Conservation (phyloP, 495 filamentous ascomycete genomes). For the Podospora pseudopauciseta region DNA sequence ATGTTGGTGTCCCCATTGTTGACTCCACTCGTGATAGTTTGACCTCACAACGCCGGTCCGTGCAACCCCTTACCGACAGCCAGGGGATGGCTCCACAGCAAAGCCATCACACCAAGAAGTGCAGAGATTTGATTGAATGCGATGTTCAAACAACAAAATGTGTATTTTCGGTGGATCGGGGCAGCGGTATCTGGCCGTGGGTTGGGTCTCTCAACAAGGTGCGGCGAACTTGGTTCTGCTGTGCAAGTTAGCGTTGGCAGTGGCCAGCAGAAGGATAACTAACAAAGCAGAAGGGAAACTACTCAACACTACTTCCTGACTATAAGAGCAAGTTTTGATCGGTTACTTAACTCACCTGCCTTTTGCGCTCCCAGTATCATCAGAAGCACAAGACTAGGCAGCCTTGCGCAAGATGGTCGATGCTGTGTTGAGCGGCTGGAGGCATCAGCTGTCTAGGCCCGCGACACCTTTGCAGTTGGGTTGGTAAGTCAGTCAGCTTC, state of each 20-base stretch:
- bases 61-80: background rate
- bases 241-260: background rate
- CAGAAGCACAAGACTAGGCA: background rate
- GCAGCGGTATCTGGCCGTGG: background rate
- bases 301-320: no score
- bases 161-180: background rate
- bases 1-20: background rate
- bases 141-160: background rate
- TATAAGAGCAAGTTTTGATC: no score
- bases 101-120: background rate
- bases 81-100: background rate
- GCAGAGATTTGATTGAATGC: background rate
- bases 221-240: background rate
- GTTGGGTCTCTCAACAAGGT: background rate
- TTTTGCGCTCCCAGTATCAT: no score
- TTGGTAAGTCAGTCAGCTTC: background rate
- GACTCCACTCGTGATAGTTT: background rate
- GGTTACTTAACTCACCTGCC: no score
- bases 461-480: background rate
- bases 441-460: background rate
- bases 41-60: background rate
- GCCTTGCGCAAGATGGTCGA: background rate
- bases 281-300: no score
- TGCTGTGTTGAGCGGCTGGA: background rate
- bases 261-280: no score